Base-by-base conservation (phyloP, 371 early-diverging fungal species). In the Amoeboaphelidium protococcarum region DNA sequence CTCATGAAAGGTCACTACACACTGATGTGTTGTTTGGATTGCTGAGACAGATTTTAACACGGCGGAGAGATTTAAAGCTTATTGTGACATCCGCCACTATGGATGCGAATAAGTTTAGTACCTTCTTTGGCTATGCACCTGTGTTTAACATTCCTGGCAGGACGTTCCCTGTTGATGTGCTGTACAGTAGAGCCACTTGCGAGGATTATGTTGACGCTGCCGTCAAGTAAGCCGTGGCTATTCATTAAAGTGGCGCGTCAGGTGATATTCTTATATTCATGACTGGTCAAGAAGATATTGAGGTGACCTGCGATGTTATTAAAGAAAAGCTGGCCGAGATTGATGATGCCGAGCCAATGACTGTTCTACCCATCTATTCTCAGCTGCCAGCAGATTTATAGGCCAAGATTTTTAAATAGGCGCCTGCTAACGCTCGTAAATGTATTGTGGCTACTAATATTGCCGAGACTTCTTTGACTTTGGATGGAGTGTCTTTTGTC, bases 281-380 rank as follows among this genome's bases (percentile, higher is more conserved):
- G 85, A 92, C 98, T 0, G 98, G 98, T 43, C 90, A 92, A 55
- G 91, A 94, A 56, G 98, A 96, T 51, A 94, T 98, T 50, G 91
- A 96, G 60, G 72, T 75, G 23, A 83, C 87, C 1, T 83, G 84
- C 49, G 61, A 67, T 50, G 71, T 77, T 0, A 45, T 85, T 75
- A 50, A 73, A 81, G 13, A 52, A 56, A 0, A 50, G 50, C 3
- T 64, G 23, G 26, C 67, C 1, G 47, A 58, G 40, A 61, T 90
- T 20, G 85, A 87, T 48, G 71, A 80, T 37, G 74, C 82, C 2
- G 72, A 75, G 4, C 78, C 83, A n/a, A 63, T 95, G 42, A 53
- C 74, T 0, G 72, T 89, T 42, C 53, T 90, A 41, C 88, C 91
- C 0, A 87, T 90, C 23, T 91, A 91, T 62, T 87, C 91, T 25